Evolutionary conservation across 352 stramenopile genomes (phyloP), one percentile per base, ranked within the genome.

Genomic region (Blastocystis sp.): DNA sequence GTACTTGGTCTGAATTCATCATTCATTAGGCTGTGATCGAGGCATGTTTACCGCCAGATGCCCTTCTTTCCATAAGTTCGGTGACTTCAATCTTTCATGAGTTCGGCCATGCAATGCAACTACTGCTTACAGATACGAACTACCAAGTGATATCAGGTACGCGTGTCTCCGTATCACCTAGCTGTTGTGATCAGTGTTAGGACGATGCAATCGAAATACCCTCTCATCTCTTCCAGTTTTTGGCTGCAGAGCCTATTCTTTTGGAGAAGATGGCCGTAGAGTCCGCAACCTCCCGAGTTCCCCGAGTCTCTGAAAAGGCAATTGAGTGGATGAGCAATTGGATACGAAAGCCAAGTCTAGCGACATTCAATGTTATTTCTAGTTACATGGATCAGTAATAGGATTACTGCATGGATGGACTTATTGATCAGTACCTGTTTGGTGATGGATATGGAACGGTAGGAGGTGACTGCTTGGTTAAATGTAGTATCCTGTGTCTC

Each of bases 61-160:
- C 34, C 11, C 7, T 26, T 56, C 11, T 50, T 16, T n/a, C 53
- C 30, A 30, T 85, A 3, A 65, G 3, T 11, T 26, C 50, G 50
- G 41, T 85, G 5, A 11, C 50, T 5, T 66, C 73, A 16, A 50
- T 85, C 6, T 85, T 66, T 45, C 73, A 85, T 43, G 73, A 85
- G 24, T 85, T 85, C 39, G 73, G 73, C 20, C 73, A 85, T 43
- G 73, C 73, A 8, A 85, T 85, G 73, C 73, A 85, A 26, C 30
- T 85, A n/a, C 53, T 85, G 7, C 56, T 85, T n/a, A 85, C 73
- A 24, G 73, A 85, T 45, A 85, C 73, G 5, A 64, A 65, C n/a
- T 85, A 53, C 30, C 45, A 66, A 43, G 34, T 45, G 53, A 68
- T 85, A 37, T 85, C 73, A 9, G 73, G 73, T 11, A 85, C 73